Percentiles rank a stretch among this genome's conserved stretches.
Evolutionary conservation across 495 filamentous ascomycete genomes (phyloP).

Genomic region (Xylaria cubensis): DNA sequence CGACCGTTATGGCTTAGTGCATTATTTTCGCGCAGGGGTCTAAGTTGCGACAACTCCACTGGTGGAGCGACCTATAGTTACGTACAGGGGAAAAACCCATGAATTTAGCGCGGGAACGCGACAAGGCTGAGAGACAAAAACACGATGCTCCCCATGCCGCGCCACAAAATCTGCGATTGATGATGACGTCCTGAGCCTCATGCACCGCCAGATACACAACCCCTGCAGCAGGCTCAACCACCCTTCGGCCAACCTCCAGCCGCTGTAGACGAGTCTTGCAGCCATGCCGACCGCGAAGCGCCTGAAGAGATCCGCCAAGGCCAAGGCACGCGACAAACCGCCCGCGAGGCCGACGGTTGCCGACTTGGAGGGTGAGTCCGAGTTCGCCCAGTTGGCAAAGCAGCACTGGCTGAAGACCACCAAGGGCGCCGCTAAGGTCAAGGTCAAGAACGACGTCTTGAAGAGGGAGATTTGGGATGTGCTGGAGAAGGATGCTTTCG

Average conservation of each 20-base stretch:
- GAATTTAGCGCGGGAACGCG: slow-evolving; percentile 24
- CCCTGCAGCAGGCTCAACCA: slow-evolving; percentile 1
- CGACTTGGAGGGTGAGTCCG: slow-evolving; percentile 73
- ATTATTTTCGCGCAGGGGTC: not conserved
- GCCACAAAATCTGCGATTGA: slow-evolving; percentile 21
- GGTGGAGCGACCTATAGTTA: not conserved
- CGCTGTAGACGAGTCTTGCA: slow-evolving; percentile 15
- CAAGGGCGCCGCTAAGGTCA: slow-evolving; percentile 63
- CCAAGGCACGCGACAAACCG: slow-evolving; percentile 42
- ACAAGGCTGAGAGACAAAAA: slow-evolving; percentile 37
- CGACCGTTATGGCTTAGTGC: not conserved
- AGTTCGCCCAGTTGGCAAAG: slow-evolving; percentile 82
- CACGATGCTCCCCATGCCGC: not conserved
- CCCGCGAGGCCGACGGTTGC: slow-evolving; percentile 48
- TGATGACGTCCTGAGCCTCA: slow-evolving; percentile 22
- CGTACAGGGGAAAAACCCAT: not conserved
- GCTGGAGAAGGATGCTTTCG: slow-evolving; percentile 80
- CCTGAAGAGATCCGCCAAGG: slow-evolving; percentile 51
- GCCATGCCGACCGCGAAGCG: slow-evolving; percentile 58
- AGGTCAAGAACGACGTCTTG: slow-evolving; percentile 83
- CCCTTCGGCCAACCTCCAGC: not conserved
- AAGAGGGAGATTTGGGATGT: slow-evolving; percentile 92
- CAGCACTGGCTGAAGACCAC: slow-evolving; percentile 79
- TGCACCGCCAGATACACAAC: slow-evolving; percentile 8
- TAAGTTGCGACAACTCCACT: not conserved